These are phyloP conservation scores for Claviceps quebecensis DNA, from an alignment of 2,329 filamentous ascomycete species.

Conservation along the genomic window DNA sequence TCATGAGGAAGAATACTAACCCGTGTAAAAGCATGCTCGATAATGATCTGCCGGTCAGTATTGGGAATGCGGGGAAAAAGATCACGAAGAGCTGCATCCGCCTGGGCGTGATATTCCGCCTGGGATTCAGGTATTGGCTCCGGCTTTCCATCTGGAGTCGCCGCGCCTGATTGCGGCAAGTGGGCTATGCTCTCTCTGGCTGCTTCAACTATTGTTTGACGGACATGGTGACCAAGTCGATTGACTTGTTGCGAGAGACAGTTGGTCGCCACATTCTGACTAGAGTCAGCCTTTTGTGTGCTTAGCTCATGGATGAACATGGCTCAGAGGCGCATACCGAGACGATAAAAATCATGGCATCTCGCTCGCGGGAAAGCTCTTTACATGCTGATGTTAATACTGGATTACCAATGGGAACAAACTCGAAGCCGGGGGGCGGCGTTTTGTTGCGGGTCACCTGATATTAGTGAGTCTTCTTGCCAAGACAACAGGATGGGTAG, in stretches of 20 bases:
- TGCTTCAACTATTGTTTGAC: slow-evolving; percentile 43
- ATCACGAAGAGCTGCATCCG: slow-evolving; percentile 47
- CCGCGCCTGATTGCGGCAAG: slow-evolving; percentile 11
- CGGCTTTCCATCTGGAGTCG: slow-evolving; percentile 21
- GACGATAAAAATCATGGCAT: slow-evolving; percentile 53
- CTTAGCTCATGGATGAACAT: background rate
- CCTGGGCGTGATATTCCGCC: slow-evolving; percentile 46
- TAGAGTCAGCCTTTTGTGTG: background rate
- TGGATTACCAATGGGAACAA: slow-evolving; percentile 49
- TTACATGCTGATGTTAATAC: slow-evolving; percentile 47
- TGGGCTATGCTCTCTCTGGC: slow-evolving; percentile 24
- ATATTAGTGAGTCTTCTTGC: slow-evolving; percentile 14
- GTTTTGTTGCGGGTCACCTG: slow-evolving; percentile 37
- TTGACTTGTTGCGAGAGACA: slow-evolving; percentile 39
- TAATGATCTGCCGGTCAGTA: slow-evolving; percentile 47
- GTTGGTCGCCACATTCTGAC: slow-evolving; percentile 15
- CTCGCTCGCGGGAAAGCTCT: slow-evolving; percentile 47
- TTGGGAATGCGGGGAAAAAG: slow-evolving; percentile 52
- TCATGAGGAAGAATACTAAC: slow-evolving; percentile 24
- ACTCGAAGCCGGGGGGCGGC: slow-evolving; percentile 48
- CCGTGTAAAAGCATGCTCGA: slow-evolving; percentile 49
- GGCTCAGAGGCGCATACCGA: slow-evolving; percentile 28
- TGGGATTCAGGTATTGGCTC: slow-evolving; percentile 48
- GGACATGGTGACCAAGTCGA: slow-evolving; percentile 46
- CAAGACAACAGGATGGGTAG: slow-evolving; percentile 2